Percentiles rank a stretch among this genome's conserved stretches.
Conservation (phyloP, 495 filamentous ascomycete species). For the Podospora comata region DNA sequence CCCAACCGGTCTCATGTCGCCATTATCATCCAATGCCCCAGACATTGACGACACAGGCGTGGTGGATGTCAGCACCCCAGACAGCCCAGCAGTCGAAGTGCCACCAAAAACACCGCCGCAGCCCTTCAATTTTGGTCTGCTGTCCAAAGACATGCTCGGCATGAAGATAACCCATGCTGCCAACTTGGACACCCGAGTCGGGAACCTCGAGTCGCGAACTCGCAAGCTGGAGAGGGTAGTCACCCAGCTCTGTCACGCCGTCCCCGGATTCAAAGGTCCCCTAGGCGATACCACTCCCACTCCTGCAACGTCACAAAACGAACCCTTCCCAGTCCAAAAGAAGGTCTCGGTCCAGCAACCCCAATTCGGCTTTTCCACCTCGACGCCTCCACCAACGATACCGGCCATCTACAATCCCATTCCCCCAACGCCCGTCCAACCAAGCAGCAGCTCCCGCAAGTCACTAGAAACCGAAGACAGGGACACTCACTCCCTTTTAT, state of each 20-base stretch:
- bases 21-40: conserved; percentile 45
- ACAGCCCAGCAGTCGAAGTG: conserved; percentile 32
- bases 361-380: conserved; percentile 24
- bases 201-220: conserved; percentile 43
- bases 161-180: conserved; percentile 56
- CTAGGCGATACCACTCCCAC: conserved; percentile 19
- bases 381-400: conserved; percentile 30
- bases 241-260: conserved; percentile 40
- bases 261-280: conserved; percentile 37
- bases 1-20: conserved; percentile 41
- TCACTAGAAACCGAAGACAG: conserved; percentile 31
- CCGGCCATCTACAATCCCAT: conserved; percentile 29
- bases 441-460: conserved; percentile 30
- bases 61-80: conserved; percentile 34
- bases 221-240: conserved; percentile 49
- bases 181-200: conserved; percentile 49
- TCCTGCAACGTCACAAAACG: neutral
- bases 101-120: conserved; percentile 44
- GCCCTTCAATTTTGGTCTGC: conserved; percentile 51
- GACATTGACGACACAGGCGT: conserved; percentile 39
- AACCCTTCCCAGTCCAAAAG: neutral
- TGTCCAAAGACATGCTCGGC: conserved; percentile 43
- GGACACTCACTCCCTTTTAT: conserved; percentile 35
- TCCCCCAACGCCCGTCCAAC: conserved; percentile 21
- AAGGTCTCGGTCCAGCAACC: conserved; percentile 4